A percentile compares a stretch with the other conserved stretches of the same genome.
These are phyloP conservation scores for Mycosphaerella sp. DNA, from an alignment of 2,329 filamentous ascomycete genomes.

Conservation along the genomic window DNA sequence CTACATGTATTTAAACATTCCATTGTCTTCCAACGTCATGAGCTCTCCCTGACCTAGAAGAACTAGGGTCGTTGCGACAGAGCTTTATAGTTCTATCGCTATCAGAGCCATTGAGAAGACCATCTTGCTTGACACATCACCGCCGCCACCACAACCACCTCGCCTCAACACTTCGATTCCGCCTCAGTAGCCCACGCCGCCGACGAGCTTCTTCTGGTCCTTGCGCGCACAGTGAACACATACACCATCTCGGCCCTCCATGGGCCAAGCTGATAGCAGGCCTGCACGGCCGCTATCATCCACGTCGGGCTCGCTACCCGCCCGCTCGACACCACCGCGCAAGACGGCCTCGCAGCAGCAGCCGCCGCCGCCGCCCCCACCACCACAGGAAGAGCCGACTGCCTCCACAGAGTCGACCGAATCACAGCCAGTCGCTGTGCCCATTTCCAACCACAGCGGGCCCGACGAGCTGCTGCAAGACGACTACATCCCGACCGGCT, in stretches of 20 bases:
- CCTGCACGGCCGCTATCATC: conserved; percentile 17
- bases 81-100: no score
- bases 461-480: conserved; percentile 16
- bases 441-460: conserved; percentile 19
- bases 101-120: no score
- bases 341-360: background rate
- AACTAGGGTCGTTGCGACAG: no score
- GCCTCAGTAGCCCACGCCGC: conserved; percentile 1
- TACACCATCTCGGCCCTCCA: conserved; percentile 12
- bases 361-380: conserved; percentile 13
- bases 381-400: conserved; percentile 8
- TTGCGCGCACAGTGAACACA: conserved; percentile 11
- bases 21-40: background rate
- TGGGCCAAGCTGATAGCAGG: conserved; percentile 26
- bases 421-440: conserved; percentile 38
- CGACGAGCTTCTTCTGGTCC: background rate
- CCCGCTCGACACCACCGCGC: conserved; percentile 16
- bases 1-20: background rate
- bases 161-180: background rate
- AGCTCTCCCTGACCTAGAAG: background rate
- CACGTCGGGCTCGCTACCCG: conserved; percentile 23
- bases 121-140: no score
- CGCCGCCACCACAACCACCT: background rate
- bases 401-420: conserved; percentile 27
- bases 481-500: conserved; percentile 22